phyloP scores from a whole-genome alignment of 2,329 filamentous ascomycete genomes.

The Ceratocystis variospora region DNA sequence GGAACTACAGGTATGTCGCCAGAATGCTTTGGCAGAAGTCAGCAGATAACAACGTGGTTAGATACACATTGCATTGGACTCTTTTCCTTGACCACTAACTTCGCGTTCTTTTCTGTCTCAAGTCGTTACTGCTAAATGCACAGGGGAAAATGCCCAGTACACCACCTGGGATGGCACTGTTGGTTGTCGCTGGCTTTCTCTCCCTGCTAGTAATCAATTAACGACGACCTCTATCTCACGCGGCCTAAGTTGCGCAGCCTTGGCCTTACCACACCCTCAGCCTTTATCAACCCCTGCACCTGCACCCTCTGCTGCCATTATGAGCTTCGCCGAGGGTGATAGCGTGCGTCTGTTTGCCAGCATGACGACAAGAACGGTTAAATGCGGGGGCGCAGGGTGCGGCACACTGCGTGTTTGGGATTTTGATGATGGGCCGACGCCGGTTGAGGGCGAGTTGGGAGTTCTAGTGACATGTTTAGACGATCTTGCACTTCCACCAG shows the following conservation, averaged over 20 bases:
- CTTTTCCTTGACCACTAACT: background rate
- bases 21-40: no score
- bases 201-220: background rate
- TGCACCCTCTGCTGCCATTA: background rate
- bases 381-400: slow-evolving; percentile 5
- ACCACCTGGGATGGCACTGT: slow-evolving; percentile 16
- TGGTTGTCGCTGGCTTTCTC: slow-evolving; percentile 12
- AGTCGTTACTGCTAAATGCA: slow-evolving; percentile 14
- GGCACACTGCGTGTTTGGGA: slow-evolving; percentile 13
- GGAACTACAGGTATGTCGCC: background rate
- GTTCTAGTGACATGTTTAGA: slow-evolving; percentile 14
- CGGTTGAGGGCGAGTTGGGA: background rate
- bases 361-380: slow-evolving; percentile 10
- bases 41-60: no score
- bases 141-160: slow-evolving; percentile 10
- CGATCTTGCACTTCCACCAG: slow-evolving; percentile 6
- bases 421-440: background rate
- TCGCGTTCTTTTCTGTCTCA: background rate
- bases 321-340: slow-evolving; percentile 12
- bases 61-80: no score
- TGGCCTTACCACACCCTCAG: background rate
- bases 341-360: slow-evolving; percentile 15
- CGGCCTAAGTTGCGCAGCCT: slow-evolving; percentile 5
- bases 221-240: slow-evolving; percentile 11
- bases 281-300: background rate